These are phyloP conservation scores for Apiotrichum laibachii DNA, from an alignment of 1,284 basidiomycete species.

Conservation along the genomic window DNA sequence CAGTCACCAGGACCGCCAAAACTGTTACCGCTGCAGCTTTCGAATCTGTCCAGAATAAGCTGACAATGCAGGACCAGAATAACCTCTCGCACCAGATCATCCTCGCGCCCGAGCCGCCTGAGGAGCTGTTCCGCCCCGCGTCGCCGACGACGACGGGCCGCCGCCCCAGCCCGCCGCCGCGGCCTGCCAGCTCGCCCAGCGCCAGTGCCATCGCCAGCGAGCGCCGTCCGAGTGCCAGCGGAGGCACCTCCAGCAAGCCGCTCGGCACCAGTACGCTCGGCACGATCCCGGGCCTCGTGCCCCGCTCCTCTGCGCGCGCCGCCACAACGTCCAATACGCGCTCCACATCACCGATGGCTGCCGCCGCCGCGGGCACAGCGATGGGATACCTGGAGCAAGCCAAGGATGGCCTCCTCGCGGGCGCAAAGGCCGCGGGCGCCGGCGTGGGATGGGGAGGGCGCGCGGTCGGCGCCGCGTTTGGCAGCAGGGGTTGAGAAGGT, in stretches of 20 bases:
- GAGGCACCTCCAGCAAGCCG: constrained; percentile 10
- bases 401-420: constrained; percentile 42
- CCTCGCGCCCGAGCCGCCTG: constrained; percentile 40
- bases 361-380: constrained; percentile 11
- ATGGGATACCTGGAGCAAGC: constrained; percentile 48
- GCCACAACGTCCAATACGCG: not conserved
- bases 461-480: constrained; percentile 19
- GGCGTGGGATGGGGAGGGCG: constrained; percentile 28
- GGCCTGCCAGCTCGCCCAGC: no score
- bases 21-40: not conserved
- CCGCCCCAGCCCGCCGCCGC: constrained; percentile 34
- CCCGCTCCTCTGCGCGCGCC: not conserved
- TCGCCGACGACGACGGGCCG: no score
- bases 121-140: constrained; percentile 41
- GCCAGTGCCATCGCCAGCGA: constrained; percentile 11
- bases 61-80: constrained; percentile 27
- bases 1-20: not conserved
- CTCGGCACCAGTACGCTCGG: constrained; percentile 1
- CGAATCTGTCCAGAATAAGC: not conserved
- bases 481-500: constrained; percentile 8
- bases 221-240: constrained; percentile 23
- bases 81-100: constrained; percentile 45
- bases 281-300: not conserved
- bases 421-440: constrained; percentile 31
- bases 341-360: constrained; percentile 5